phyloP scores from a whole-genome alignment of 805 yeast species.

The Candida piceae region DNA sequence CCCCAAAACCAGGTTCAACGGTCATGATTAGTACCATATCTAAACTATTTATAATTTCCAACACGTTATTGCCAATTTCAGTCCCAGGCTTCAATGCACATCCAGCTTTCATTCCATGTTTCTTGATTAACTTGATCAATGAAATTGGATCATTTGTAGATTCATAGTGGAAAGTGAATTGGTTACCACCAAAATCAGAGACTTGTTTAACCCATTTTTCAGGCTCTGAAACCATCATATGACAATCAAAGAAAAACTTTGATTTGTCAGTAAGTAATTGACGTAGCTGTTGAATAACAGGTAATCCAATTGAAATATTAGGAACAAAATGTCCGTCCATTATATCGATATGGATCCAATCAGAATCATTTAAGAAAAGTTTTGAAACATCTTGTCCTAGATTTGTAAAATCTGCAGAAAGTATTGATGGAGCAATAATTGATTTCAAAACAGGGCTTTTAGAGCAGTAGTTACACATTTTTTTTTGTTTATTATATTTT shows the following conservation, averaged over 20 bases:
- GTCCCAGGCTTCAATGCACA: constrained; percentile 95
- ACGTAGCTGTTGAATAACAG: constrained; percentile 31
- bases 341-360: constrained; percentile 96
- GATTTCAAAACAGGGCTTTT: constrained; percentile 46
- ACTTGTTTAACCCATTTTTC: constrained; percentile 91
- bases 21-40: constrained; percentile 99
- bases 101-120: constrained; percentile 85
- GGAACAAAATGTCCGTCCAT: constrained; percentile 99
- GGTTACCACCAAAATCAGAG: constrained; percentile 92
- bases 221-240: constrained; percentile 95
- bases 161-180: constrained; percentile 94
- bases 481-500: too few relatives aligned
- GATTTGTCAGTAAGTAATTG: constrained; percentile 28
- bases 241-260: constrained; percentile 74
- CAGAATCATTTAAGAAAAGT: constrained; percentile 77
- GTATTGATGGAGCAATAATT: constrained; percentile 89
- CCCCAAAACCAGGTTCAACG: constrained; percentile 98
- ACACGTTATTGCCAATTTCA: constrained; percentile 56
- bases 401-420: constrained; percentile 88
- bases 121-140: constrained; percentile 70
- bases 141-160: constrained; percentile 75
- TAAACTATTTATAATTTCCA: constrained; percentile 48
- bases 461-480: constrained; percentile 35
- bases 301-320: constrained; percentile 91
- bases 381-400: constrained; percentile 82